Evolutionary conservation across 2,329 filamentous ascomycete species (phyloP), one percentile per base, ranked within the genome.

Genomic region (Aspergillus hortae): DNA sequence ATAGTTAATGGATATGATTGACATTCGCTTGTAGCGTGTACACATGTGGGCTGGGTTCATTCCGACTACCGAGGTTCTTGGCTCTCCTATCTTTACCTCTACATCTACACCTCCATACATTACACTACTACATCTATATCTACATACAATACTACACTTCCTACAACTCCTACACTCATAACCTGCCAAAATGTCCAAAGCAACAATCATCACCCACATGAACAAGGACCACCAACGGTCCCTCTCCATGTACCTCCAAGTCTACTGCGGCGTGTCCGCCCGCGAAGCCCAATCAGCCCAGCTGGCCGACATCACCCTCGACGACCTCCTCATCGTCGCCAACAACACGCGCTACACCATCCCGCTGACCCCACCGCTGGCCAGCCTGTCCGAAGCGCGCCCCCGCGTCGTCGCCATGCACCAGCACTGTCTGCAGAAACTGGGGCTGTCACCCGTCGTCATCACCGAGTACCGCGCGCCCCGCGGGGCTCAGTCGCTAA

Each of bases 151-250:
- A 19, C 17, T 33, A 44, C 36, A 40, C 27, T 45, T 15, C 9
- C 45, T 11, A 17, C 19, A 46, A 48, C 4, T 52, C 49, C 55
- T 41, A 23, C 47, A 65, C 19, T 19, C 19, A 19, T 19, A 19
- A 19, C 19, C 19, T 19, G 19, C 19, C 19, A 19, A 63, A 57
- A 58, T 63, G 5, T 72, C 76, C 53, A 63, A 77, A 52, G 83
- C 85, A 53, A 30, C 9, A 9, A 86, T 90, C 69, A 82, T 92
- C 65, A 78, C 78, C 32, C 92, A 96, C 77, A 94, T 96, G 89
- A 96, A 96, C 74, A 76, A 77, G 41, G 88, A 92, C 70, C 92
- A 96, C 74, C 76, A 80, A 47, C 80, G 83, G 61, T 89, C 90
- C 52, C 83, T 96, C 46, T 75, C 81, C 52, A 80, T 87, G 66